Conservation (phyloP, 2,329 filamentous ascomycete species). For the Arthrobotrys sphaeroides region DNA sequence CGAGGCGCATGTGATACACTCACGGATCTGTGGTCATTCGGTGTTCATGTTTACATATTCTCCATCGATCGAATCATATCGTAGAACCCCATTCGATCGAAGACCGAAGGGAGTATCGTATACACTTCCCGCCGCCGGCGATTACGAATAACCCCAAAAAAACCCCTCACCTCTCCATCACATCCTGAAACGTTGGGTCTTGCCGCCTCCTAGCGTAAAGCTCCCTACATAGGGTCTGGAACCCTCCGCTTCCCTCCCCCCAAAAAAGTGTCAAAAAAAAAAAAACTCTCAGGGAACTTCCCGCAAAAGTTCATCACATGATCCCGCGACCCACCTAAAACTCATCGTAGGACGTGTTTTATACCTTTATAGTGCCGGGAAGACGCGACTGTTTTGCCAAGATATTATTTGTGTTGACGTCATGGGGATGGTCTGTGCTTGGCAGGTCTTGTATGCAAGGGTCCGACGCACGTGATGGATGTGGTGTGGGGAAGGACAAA, state of each 20-base stretch:
- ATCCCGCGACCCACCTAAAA: not conserved
- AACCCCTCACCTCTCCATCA: no score
- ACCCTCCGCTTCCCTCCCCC: not conserved
- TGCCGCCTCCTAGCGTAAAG: not conserved
- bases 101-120: no score
- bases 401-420: slow-evolving; percentile 20
- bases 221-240: not conserved
- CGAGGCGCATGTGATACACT: no score
- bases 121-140: no score
- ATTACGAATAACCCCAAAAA: no score
- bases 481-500: no score
- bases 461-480: slow-evolving; percentile 7
- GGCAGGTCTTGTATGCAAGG: slow-evolving; percentile 25
- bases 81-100: no score
- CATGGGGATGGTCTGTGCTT: slow-evolving; percentile 1
- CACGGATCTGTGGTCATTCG: no score
- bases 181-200: not conserved
- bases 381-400: slow-evolving; percentile 44
- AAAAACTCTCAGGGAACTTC: not conserved
- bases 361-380: slow-evolving; percentile 33
- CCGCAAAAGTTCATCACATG: slow-evolving; percentile 6
- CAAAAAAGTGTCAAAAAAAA: not conserved
- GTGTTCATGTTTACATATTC: no score
- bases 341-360: slow-evolving; percentile 22
- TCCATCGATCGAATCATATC: no score